Percentiles rank a stretch among this genome's conserved stretches.
Evolutionary conservation across 371 early-diverging fungal genomes (phyloP).

Genomic region (Lichtheimia ramosa): DNA sequence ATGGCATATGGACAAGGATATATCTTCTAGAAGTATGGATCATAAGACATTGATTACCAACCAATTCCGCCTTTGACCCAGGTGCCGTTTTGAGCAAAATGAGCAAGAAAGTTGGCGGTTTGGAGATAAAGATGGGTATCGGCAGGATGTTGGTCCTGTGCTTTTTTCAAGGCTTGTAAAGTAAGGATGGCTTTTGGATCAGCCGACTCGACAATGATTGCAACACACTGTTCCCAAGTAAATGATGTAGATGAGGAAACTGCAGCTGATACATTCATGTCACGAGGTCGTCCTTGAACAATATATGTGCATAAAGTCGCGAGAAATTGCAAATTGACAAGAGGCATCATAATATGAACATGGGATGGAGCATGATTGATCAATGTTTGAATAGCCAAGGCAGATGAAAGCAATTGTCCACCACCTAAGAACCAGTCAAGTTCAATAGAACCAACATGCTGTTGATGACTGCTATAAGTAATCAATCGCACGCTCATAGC

Average conservation of each 20-base stretch:
- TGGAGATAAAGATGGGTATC: slow-evolving; percentile 11
- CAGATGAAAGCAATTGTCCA: slow-evolving; percentile 33
- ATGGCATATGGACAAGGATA: too few relatives aligned
- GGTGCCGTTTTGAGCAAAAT: slow-evolving; percentile 18
- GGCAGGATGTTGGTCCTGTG: background rate
- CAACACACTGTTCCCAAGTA: slow-evolving; percentile 23
- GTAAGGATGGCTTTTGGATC: slow-evolving; percentile 30
- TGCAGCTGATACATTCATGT: background rate
- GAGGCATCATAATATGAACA: slow-evolving; percentile 6
- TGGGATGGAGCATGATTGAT: slow-evolving; percentile 8
- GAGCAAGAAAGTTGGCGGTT: slow-evolving; percentile 22
- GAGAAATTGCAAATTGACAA: slow-evolving; percentile 30
- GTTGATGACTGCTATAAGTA: slow-evolving; percentile 4
- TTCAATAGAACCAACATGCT: background rate
- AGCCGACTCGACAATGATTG: slow-evolving; percentile 21
- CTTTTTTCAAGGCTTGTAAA: slow-evolving; percentile 21
- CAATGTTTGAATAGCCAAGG: slow-evolving; percentile 29
- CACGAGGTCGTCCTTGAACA: slow-evolving; percentile 32
- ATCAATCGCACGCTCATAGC: slow-evolving; percentile 16
- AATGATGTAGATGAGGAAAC: background rate
- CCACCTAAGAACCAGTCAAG: slow-evolving; percentile 38
- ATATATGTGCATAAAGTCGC: slow-evolving; percentile 36
- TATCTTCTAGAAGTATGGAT: background rate
- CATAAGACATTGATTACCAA: background rate
- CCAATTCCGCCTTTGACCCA: slow-evolving; percentile 11